Percentiles rank a stretch among this genome's conserved stretches.
Conservation (phyloP, 2,329 filamentous ascomycete species). For the Clarireedia paspali region DNA sequence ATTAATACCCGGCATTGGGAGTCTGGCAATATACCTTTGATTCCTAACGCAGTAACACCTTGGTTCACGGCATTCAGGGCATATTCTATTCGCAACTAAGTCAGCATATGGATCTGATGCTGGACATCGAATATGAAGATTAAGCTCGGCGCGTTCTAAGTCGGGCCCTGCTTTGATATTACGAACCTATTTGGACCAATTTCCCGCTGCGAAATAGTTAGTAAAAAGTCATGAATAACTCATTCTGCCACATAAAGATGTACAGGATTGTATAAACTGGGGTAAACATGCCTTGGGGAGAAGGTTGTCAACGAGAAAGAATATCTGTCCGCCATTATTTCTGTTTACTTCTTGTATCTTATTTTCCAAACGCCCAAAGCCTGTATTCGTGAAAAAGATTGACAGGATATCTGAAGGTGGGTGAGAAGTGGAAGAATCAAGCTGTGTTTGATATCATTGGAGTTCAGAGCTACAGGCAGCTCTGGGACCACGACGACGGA, state of each 20-base stretch:
- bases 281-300: slow-evolving; percentile 79
- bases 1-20: not conserved
- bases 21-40: slow-evolving; percentile 65
- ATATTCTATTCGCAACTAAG: slow-evolving; percentile 62
- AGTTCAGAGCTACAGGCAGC: slow-evolving; percentile 17
- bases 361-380: not conserved
- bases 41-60: slow-evolving; percentile 94
- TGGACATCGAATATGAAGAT: slow-evolving; percentile 9
- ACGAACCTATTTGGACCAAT: slow-evolving; percentile 91
- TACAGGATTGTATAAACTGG: slow-evolving; percentile 13
- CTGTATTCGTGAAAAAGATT: slow-evolving; percentile 1
- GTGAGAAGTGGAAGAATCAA: slow-evolving; percentile 12
- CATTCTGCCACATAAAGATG: slow-evolving; percentile 10
- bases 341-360: slow-evolving; percentile 12
- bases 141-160: slow-evolving; percentile 5
- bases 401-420: slow-evolving; percentile 5
- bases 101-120: slow-evolving; percentile 15
- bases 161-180: slow-evolving; percentile 1
- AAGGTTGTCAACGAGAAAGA: slow-evolving; percentile 99
- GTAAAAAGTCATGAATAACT: slow-evolving; percentile 11
- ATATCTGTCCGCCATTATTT: slow-evolving; percentile 90
- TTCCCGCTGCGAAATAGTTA: slow-evolving; percentile 63
- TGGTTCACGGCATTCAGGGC: slow-evolving; percentile 98
- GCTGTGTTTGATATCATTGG: slow-evolving; percentile 15
- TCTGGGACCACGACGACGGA: slow-evolving; percentile 11